Conservation (phyloP, 768 basidiomycete genomes). For the Rhodosporidiobolus odoratus region DNA sequence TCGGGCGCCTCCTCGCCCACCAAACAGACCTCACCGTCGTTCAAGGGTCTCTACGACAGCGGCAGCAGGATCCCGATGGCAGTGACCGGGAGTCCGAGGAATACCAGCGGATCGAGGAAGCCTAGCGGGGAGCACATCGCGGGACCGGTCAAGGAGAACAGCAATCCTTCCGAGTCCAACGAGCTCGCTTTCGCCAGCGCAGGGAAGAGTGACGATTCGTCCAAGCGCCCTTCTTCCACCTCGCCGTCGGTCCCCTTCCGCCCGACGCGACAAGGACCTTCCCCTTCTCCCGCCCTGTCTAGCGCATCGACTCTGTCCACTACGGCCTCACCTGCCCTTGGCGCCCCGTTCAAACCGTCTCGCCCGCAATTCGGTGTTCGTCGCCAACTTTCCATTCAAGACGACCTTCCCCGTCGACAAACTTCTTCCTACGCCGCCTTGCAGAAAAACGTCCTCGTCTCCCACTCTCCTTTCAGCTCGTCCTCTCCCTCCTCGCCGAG, state of each 20-base stretch:
- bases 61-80: constrained; percentile 16
- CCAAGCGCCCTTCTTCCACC: not conserved
- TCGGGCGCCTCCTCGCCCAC: not conserved
- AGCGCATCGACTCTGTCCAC: not conserved
- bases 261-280: not conserved
- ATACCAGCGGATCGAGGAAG: not conserved
- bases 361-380: constrained; percentile 2
- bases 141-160: constrained; percentile 36
- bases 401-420: constrained; percentile 4
- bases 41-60: not conserved
- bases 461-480: constrained; percentile 29
- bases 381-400: not conserved
- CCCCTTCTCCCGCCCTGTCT: not conserved
- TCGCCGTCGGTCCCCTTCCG: constrained; percentile 27
- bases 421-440: constrained; percentile 29
- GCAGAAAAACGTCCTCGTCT: constrained; percentile 33
- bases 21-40: not conserved
- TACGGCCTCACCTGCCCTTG: not conserved
- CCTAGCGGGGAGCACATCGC: not conserved
- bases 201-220: not conserved
- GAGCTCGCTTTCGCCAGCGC: constrained; percentile 10
- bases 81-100: not conserved
- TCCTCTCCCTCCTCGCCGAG: not conserved
- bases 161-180: constrained; percentile 22
- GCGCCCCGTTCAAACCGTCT: constrained; percentile 20